phyloP scores from a whole-genome alignment of 2,329 filamentous ascomycete species.

The Penicillium rolfsii region DNA sequence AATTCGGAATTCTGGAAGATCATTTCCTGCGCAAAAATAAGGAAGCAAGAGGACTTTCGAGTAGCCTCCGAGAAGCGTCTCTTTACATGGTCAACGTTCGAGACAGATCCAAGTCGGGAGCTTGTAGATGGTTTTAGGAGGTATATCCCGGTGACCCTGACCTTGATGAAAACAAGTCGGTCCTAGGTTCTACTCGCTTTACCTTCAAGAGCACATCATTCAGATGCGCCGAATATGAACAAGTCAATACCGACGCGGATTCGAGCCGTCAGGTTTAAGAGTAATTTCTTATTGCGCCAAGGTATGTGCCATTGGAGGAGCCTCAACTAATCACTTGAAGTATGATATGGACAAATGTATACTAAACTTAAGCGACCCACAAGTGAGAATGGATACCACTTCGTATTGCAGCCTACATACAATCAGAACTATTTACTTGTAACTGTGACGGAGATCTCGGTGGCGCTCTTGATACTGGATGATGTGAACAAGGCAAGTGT shows the following conservation, averaged over 20 bases:
- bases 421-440: background rate
- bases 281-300: slow-evolving; percentile 2
- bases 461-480: background rate
- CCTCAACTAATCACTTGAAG: too few relatives aligned
- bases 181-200: background rate
- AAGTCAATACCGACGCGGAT: slow-evolving; percentile 5
- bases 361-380: too few relatives aligned
- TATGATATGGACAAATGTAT: too few relatives aligned
- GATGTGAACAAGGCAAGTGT: background rate
- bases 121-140: too few relatives aligned
- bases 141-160: too few relatives aligned
- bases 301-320: too few relatives aligned
- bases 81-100: background rate
- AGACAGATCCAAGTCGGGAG: background rate
- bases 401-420: background rate
- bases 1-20: too few relatives aligned
- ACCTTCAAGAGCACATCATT: slow-evolving; percentile 6
- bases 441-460: background rate
- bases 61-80: too few relatives aligned
- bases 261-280: slow-evolving; percentile 12
- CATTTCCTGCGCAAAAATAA: too few relatives aligned
- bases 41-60: too few relatives aligned
- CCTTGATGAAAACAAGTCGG: background rate
- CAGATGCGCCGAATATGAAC: slow-evolving; percentile 10
- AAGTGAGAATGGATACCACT: background rate